Evolutionary conservation across 1,284 basidiomycete species (phyloP), one percentile per base, ranked within the genome.

Genomic region (Sporisorium sorghi): DNA sequence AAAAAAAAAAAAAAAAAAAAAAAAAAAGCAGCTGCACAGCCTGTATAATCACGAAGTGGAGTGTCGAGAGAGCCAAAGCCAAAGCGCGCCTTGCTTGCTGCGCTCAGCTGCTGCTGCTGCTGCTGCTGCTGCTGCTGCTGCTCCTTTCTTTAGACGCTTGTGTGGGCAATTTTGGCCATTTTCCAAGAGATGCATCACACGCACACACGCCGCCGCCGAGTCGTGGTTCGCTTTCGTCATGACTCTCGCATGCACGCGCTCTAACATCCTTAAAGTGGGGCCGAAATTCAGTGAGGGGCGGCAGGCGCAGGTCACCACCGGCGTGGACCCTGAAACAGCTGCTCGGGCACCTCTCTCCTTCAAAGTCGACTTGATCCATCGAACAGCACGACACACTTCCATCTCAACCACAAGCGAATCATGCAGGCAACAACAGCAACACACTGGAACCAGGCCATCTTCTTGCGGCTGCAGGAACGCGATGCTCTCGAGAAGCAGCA

Each of bases 401-500:
- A 24, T 15, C 21, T 24, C 15, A 17, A 17, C 8, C n/a, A 6
- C 6, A n/a, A n/a, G 5, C 10, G 23, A 23, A 33, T 23, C 19
- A 57, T 59, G 60, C 67, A 69, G 24, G 43, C 49, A 10, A 26
- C 47, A 49, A 52, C 57, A 32, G 62, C 68, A 26, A 12, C 67
- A 10, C 39, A 68, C 10, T 81, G 79, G 79, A 77, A 81, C 28
- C 72, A 70, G 24, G 63, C 71, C 43, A 75, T 81, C 46, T 62
- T 66, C 21, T 46, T 70, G 12, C 66, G 79, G 15, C 61, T 81
- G 14, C 71, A 76, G 43, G 78, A 80, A 55, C 55, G 79, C 12
- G 78, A 81, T 59, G 32, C 56, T 7, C 52, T 62, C 37, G 79
- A 79, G 42, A 80, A 80, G 52, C 66, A 64, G 51, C 67, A 78